Base-by-base conservation (phyloP, 176 grass and related monocot species). In the Ensete ventricosum region DNA sequence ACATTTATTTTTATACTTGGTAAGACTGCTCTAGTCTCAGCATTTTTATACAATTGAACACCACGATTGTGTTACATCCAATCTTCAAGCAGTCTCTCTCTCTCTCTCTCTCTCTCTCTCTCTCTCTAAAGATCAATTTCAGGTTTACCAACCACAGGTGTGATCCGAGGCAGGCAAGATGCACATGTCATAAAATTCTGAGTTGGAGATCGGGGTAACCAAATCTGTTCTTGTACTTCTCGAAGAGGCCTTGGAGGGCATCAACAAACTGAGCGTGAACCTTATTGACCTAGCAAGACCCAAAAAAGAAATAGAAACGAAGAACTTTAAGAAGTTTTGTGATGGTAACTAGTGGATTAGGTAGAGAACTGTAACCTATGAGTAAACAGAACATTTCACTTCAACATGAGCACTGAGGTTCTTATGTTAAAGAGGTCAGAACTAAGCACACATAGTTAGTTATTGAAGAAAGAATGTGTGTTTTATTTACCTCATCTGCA, bases 221-320 rank as follows among this genome's bases (percentile, higher is more conserved):
- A 71, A 60, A 62, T 87, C 73, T 92, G 2, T 7, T 43, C 80
- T 89, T 98, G 88, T 93, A 87, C 79, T 89, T 98, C 20, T 93
- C 82, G 0, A 91, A 91, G 5, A 98, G 68, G 34, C 87, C 87
- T 85, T 87, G 86, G 59, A 93, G 64, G 2, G 88, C 90, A 51
- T 14, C 11, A 13, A 93, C 29, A 14, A 93, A 98, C 57, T 82
- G 82, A 29, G 62, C 77, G 79, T 98, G 95, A 14, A 87, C 84
- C 79, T 93, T 82, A 21, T 93, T 93, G 83, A 93, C 84, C 90
- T 93, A 78, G 48, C 27, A 75, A 57, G 13, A 68, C 59, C 71
- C 29, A 3, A 5, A 34, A 0, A 34, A 4, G 3, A 34, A 34
- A 34, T 5, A 34, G 29, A 34, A 34, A 34, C 29, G 22, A 34